phyloP scores from a whole-genome alignment of 148 eudicot genomes.

The Rhododendron simsii region DNA sequence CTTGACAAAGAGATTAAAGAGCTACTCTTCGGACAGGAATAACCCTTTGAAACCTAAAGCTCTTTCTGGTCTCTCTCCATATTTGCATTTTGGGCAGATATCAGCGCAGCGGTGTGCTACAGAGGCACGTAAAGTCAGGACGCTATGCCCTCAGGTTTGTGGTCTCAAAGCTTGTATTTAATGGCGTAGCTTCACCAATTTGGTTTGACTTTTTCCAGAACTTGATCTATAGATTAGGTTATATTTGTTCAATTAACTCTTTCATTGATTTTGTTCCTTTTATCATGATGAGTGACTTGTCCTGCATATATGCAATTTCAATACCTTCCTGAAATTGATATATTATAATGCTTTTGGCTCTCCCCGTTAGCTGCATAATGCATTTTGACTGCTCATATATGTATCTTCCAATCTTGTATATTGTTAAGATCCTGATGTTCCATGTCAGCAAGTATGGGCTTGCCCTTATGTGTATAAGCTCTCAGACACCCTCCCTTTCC shows the following conservation, averaged over 20 bases:
- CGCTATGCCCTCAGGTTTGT: slow-evolving; percentile 66
- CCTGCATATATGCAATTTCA: background rate
- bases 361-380: background rate
- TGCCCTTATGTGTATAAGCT: background rate
- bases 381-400: background rate
- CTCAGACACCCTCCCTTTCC: background rate
- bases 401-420: background rate
- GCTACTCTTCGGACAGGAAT: slow-evolving; percentile 68
- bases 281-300: background rate
- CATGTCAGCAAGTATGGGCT: background rate
- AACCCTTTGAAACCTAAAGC: slow-evolving; percentile 76
- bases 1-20: slow-evolving; percentile 69
- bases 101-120: slow-evolving; percentile 96
- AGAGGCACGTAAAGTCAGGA: slow-evolving; percentile 74
- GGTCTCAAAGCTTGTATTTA: slow-evolving; percentile 7
- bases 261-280: background rate
- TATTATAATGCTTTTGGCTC: background rate
- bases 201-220: background rate
- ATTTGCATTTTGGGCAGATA: slow-evolving; percentile 94
- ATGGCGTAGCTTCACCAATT: background rate
- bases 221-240: background rate
- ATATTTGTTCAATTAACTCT: background rate
- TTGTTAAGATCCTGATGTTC: background rate
- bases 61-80: slow-evolving; percentile 92
- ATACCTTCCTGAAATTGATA: background rate